Conservation (phyloP, 1,139 yeast genomes). For the Suhomyces guaymorum region DNA sequence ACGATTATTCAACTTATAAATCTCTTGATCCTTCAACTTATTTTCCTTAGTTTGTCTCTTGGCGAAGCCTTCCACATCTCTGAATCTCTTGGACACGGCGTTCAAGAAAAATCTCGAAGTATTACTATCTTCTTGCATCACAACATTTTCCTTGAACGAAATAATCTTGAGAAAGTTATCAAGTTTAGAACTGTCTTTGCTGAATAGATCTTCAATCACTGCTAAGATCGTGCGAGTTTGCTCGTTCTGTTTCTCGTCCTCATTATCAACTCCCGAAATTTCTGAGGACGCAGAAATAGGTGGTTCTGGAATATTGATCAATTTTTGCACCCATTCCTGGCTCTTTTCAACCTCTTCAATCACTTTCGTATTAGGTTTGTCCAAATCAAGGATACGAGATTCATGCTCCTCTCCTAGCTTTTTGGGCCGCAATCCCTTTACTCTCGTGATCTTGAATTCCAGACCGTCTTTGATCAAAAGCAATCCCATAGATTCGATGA, state of each 20-base stretch:
- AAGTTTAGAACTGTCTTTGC: constrained; percentile 22
- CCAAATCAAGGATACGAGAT: constrained; percentile 19
- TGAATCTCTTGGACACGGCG: constrained; percentile 74
- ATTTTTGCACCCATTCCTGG: constrained; percentile 33
- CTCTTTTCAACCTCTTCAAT: constrained; percentile 29
- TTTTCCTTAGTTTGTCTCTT: constrained; percentile 80
- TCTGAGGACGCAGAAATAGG: constrained; percentile 10
- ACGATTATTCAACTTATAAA: constrained; percentile 36
- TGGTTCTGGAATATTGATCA: constrained; percentile 17
- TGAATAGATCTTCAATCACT: constrained; percentile 23
- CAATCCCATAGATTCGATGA: constrained; percentile 80
- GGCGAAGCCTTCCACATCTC: constrained; percentile 90
- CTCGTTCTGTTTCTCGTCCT: constrained; percentile 16
- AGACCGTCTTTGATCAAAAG: constrained; percentile 49
- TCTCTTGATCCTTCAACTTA: constrained; percentile 50
- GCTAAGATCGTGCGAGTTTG: constrained; percentile 22
- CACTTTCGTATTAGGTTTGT: constrained; percentile 32
- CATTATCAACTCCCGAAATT: constrained; percentile 12
- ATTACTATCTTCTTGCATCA: constrained; percentile 25
- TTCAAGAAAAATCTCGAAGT: constrained; percentile 50
- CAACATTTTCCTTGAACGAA: constrained; percentile 42
- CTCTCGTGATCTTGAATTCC: constrained; percentile 56
- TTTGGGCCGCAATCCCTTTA: constrained; percentile 63
- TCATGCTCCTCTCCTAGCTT: constrained; percentile 27
- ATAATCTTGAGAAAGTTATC: constrained; percentile 27